Conservation (phyloP, 2,329 filamentous ascomycete genomes). For the Colletotrichum echinochloae region DNA sequence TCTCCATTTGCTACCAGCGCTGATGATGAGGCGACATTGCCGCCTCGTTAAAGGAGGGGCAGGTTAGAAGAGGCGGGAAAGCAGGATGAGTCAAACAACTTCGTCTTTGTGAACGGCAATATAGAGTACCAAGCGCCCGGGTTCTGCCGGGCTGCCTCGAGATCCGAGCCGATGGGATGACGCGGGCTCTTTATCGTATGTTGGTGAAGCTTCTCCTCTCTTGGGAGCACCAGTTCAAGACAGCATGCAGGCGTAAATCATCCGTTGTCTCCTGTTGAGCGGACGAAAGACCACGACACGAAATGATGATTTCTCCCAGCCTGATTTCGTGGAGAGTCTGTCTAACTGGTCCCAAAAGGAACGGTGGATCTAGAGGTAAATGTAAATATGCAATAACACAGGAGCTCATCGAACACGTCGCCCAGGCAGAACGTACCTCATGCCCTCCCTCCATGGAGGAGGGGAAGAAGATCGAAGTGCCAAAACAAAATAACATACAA, state of each 20-base stretch:
- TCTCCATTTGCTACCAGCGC: background rate
- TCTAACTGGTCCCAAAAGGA: no score
- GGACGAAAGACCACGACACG: background rate
- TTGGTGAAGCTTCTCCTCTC: background rate
- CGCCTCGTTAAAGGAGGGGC: background rate
- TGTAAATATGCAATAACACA: background rate
- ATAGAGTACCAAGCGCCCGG: background rate
- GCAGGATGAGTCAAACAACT: background rate
- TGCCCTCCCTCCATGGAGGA: background rate
- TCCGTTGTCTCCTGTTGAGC: background rate
- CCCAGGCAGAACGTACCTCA: background rate
- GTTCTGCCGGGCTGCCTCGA: background rate
- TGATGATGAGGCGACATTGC: background rate
- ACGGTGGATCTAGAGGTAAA: background rate
- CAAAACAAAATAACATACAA: slow-evolving; percentile 6
- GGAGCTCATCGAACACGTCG: background rate
- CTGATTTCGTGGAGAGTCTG: background rate
- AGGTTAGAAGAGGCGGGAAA: background rate
- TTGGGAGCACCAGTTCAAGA: background rate
- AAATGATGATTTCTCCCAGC: background rate
- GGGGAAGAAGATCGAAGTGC: no score
- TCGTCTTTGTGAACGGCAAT: no score
- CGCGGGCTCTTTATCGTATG: background rate
- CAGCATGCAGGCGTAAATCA: background rate
- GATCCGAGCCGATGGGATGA: no score